Base-by-base conservation (phyloP, 805 yeast species). In the Candida silvicultrix region DNA sequence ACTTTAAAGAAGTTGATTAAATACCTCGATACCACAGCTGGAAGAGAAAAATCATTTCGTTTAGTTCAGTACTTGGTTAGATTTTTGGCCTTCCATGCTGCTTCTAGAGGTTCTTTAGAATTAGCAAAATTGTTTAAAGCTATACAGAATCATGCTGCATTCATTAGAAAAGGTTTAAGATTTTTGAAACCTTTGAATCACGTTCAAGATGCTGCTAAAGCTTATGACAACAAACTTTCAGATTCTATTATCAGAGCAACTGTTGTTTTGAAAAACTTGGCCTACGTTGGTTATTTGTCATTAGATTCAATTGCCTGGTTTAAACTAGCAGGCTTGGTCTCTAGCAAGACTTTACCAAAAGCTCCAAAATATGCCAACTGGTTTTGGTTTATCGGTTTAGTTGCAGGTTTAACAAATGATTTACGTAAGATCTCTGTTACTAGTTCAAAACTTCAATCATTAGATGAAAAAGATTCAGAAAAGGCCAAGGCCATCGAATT, bases 121-220 rank as follows among this genome's bases (percentile, higher is more conserved):
- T 52, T 71, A 8, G 74, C 83, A 31, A 64, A 65, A 41, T 62
- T 75, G 48, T 74, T 80, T 62, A 75, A 74, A 54, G 69, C 74
- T 20, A 64, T 89, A 50, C 86, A 83, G 66, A 62, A 61, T 40
- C 80, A 84, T 52, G 75, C 88, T 28, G 75, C 87, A 2, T 64
- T 83, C 48, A 74, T 87, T 51, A 81, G 98, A 64, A 92, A 92
- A 69, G 82, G 89, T 20, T 68, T 90, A 71, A 78, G 97, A 59
- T 80, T 84, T 59, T 77, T 89, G 51, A 90, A 89, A 67, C 95
- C 95, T 1, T 68, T 90, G 57, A 74, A 73, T 56, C 89, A 84
- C 61, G 59, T 86, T 45, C 80, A 81, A 56, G 75, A 78, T n/a
- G 86, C 90, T 5, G 72, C 85, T 2, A 73, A 75, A 51, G 76